Percentiles rank a stretch among this genome's conserved stretches.
phyloP scores from a whole-genome alignment of 2,329 filamentous ascomycete species.

The Akanthomyces uredinophilus region DNA sequence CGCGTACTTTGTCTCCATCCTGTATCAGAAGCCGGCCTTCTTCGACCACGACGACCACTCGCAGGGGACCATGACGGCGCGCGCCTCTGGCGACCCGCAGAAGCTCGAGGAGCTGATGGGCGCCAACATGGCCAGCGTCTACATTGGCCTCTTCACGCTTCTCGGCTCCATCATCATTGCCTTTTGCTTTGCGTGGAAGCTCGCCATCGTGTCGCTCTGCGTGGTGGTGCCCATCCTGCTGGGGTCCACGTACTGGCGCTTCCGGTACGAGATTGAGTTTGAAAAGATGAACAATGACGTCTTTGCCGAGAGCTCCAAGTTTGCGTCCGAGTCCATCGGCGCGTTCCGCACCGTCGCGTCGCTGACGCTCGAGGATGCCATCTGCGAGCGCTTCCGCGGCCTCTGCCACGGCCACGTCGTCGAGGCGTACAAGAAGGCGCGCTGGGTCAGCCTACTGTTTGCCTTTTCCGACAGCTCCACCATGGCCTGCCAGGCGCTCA shows the following conservation, averaged over 20 bases:
- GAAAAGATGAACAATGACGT: constrained; percentile 63
- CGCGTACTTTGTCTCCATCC: constrained; percentile 56
- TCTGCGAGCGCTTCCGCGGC: constrained; percentile 54
- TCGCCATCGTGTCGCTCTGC: constrained; percentile 62
- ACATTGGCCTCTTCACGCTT: constrained; percentile 60
- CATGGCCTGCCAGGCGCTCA: constrained; percentile 57
- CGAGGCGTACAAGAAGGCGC: constrained; percentile 55
- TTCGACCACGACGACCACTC: constrained; percentile 58
- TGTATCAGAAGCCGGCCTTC: constrained; percentile 54
- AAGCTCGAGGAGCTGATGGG: constrained; percentile 59
- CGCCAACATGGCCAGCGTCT: constrained; percentile 60
- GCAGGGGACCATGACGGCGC: constrained; percentile 54
- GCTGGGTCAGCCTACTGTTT: constrained; percentile 59
- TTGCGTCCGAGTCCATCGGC: constrained; percentile 68
- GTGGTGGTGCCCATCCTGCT: constrained; percentile 51
- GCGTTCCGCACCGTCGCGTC: constrained; percentile 69
- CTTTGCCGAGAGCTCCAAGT: constrained; percentile 67
- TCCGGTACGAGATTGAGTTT: constrained; percentile 59
- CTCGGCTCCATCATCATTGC: constrained; percentile 60
- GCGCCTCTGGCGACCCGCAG: constrained; percentile 51
- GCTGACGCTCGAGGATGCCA: constrained; percentile 63
- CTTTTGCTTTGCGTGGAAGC: constrained; percentile 72
- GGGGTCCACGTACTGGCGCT: constrained; percentile 43
- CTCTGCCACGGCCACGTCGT: constrained; percentile 56
- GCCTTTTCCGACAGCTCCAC: constrained; percentile 64